phyloP scores from a whole-genome alignment of 176 grass and related monocot species.

The Rhipidocladum racemiflorum region DNA sequence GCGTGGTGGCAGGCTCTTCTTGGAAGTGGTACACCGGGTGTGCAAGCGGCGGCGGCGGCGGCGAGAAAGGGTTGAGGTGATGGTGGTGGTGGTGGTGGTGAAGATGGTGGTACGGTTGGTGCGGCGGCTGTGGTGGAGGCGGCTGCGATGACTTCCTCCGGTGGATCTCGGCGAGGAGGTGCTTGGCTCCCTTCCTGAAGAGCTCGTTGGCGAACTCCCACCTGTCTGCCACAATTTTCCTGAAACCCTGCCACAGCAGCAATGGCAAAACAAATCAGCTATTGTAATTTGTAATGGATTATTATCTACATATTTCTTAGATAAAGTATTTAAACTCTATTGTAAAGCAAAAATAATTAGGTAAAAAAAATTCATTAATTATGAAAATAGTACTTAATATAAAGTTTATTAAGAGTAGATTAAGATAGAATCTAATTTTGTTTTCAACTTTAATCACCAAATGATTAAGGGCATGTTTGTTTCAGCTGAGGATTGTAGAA shows the following conservation, averaged over 20 bases:
- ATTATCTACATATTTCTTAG: background rate
- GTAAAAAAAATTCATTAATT: too few relatives aligned
- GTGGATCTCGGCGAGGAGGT: slow-evolving; percentile 87
- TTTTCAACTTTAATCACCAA: too few relatives aligned
- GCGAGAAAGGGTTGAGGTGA: slow-evolving; percentile 51
- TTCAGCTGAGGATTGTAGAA: too few relatives aligned
- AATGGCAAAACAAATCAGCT: background rate
- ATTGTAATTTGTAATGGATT: background rate
- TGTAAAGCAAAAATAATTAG: too few relatives aligned
- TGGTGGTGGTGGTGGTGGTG: slow-evolving; percentile 31
- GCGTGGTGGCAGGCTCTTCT: slow-evolving; percentile 20
- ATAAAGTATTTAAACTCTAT: too few relatives aligned
- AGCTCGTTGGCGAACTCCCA: slow-evolving; percentile 99
- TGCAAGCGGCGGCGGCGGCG: slow-evolving; percentile 27
- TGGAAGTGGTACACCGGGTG: slow-evolving; percentile 42
- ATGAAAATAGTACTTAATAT: too few relatives aligned
- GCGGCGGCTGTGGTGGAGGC: slow-evolving; percentile 26
- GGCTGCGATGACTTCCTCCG: slow-evolving; percentile 69
- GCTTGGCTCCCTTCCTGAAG: slow-evolving; percentile 90
- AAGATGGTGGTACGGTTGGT: slow-evolving; percentile 29
- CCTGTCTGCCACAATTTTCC: slow-evolving; percentile 88
- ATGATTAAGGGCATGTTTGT: too few relatives aligned
- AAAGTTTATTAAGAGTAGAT: too few relatives aligned
- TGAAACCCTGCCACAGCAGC: slow-evolving; percentile 63
- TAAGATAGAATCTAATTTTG: too few relatives aligned